Evolutionary conservation across 768 basidiomycete species (phyloP).

Genomic region (Psilocybe cubensis): DNA sequence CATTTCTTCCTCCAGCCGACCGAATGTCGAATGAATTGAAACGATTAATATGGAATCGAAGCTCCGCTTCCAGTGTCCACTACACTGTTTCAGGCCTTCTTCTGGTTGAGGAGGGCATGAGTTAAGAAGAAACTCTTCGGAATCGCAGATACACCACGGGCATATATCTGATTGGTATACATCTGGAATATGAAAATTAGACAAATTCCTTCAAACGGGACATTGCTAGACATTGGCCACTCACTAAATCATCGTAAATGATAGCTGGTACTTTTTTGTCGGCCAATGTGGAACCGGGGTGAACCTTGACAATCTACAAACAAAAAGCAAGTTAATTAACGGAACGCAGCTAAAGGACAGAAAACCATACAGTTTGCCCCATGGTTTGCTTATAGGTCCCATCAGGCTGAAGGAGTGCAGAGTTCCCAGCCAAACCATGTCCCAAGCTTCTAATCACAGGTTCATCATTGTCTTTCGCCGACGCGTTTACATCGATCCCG

Average conservation of each 20-base stretch:
- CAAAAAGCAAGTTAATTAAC: background rate
- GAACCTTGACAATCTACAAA: slow-evolving; percentile 77
- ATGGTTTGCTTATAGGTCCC: slow-evolving; percentile 85
- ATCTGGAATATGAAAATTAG: slow-evolving; percentile 45
- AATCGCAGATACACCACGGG: slow-evolving; percentile 87
- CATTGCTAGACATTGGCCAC: slow-evolving; percentile 28
- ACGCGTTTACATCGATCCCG: slow-evolving; percentile 60
- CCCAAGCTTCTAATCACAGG: slow-evolving; percentile 73
- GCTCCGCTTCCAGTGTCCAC: too few species aligned
- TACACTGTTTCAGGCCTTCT: slow-evolving; percentile 22
- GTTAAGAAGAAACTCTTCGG: slow-evolving; percentile 52
- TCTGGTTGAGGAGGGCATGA: slow-evolving; percentile 24
- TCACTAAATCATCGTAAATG: slow-evolving; percentile 91
- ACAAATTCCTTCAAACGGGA: slow-evolving; percentile 1
- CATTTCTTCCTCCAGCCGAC: too few species aligned
- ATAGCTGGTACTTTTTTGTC: slow-evolving; percentile 87
- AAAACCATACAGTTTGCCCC: slow-evolving; percentile 61
- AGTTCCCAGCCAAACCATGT: slow-evolving; percentile 79
- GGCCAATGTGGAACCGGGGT: slow-evolving; percentile 83
- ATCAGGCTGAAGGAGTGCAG: slow-evolving; percentile 84
- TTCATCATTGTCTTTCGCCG: slow-evolving; percentile 68
- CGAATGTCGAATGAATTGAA: background rate
- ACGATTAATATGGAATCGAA: too few species aligned
- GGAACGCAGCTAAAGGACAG: background rate
- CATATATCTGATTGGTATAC: slow-evolving; percentile 84